Evolutionary conservation across 352 stramenopile species (phyloP).

Genomic region (Discostella stelligera): DNA sequence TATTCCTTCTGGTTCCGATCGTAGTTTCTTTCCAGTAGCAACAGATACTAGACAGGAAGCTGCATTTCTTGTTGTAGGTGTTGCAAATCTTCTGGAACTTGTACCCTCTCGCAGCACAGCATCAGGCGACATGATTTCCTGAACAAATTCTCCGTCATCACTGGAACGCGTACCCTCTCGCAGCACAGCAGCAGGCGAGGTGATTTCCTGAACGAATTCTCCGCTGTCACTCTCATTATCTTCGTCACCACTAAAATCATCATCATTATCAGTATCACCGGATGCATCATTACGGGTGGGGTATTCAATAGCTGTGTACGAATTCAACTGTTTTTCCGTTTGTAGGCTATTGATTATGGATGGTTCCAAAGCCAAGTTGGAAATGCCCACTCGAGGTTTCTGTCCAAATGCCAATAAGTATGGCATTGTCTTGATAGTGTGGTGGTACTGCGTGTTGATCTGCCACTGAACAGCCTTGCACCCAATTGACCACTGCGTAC

Average conservation of each 20-base stretch:
- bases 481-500: conserved; percentile 19
- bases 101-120: background rate
- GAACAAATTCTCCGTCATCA: background rate
- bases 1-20: background rate
- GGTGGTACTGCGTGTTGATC: conserved; percentile 18
- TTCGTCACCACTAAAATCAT: background rate
- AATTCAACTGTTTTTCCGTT: background rate
- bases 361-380: background rate
- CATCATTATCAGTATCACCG: background rate
- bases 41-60: background rate
- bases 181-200: background rate
- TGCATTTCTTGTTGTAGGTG: background rate
- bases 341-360: background rate
- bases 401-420: conserved; percentile 2
- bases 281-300: background rate
- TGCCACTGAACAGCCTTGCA: conserved; percentile 17
- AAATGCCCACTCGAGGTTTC: conserved; percentile 8
- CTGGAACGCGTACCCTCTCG: no score
- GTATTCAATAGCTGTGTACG: background rate
- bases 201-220: background rate
- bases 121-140: background rate
- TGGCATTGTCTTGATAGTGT: background rate
- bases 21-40: background rate
- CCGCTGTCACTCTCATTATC: background rate
- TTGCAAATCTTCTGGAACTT: background rate